Evolutionary conservation across 805 yeast species (phyloP), one percentile per base, ranked within the genome.

Genomic region (Hanseniaspora taiwanica): DNA sequence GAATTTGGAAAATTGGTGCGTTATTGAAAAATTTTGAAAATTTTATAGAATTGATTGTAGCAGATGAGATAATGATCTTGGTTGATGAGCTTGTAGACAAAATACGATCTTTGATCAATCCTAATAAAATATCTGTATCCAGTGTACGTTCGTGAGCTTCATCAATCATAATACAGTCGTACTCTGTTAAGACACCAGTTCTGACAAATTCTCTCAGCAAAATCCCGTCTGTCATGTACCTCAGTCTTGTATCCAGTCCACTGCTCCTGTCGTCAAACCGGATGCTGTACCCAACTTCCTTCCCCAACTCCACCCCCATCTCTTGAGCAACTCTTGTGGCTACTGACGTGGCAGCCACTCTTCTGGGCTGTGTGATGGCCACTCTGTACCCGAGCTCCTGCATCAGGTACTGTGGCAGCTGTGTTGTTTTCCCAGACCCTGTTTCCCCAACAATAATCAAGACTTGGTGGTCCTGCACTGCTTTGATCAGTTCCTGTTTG

Each of bases 191-290:
- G 34, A 73, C 73, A 0, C 93, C 83, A 54, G 87, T 96, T 1
- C 71, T 64, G 25, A 87, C 60, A 47, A 84, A 79, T 59, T 91
- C 98, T 43, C 96, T 63, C 25, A 87, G 64, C 17, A 91, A 66
- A 85, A 86, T 83, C 69, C 98, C 98, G 58, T 91, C 98, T 0
- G 98, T 91, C 74, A 87, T 72, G 59, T 91, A 91, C 62, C 89
- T 89, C 39, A 91, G 68, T 12, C 69, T 59, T 0, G 98, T 91
- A 14, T 67, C 63, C 1, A 68, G 68, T 5, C 50, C 48, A 27
- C 74, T 66, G 0, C 86, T 72, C 42, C 66, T 69, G 46, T 87
- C 93, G 43, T 91, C 98, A 58, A 91, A 89, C 46, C 97, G 68
- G 40, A 89, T 73, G 4, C 80, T 70, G 53, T 89, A 89, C 7